Evolutionary conservation across 106 monocot species (phyloP).

Genomic region (Triglochin maritima): DNA sequence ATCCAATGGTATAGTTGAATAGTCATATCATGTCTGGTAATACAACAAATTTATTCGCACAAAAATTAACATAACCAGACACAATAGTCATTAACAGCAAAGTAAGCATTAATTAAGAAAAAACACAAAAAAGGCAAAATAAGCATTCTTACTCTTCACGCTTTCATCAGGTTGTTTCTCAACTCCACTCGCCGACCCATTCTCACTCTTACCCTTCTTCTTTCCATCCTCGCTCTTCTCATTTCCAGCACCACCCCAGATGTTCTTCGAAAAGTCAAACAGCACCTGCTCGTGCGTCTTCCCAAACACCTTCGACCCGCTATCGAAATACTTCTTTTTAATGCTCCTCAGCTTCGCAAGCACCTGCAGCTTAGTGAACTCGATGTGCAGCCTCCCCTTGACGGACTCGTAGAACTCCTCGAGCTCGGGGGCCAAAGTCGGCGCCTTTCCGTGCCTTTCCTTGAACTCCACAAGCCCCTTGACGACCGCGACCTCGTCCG

Average conservation of each 20-base stretch:
- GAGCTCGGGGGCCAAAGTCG: background rate
- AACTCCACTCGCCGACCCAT: background rate
- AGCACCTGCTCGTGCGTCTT: background rate
- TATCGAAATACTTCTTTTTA: background rate
- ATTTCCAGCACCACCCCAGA: background rate
- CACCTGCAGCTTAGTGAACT: background rate
- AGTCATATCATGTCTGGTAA: too few species aligned
- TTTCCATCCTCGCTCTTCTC: background rate
- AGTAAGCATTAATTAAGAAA: too few species aligned
- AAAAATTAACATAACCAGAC: too few species aligned
- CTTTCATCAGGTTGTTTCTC: too few species aligned
- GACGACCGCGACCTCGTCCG: background rate
- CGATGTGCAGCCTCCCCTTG: background rate
- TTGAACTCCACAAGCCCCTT: background rate
- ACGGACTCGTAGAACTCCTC: background rate
- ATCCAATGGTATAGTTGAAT: too few species aligned
- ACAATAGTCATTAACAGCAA: too few species aligned
- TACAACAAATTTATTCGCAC: too few species aligned
- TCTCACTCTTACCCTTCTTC: background rate
- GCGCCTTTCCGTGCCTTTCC: background rate
- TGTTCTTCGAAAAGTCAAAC: background rate
- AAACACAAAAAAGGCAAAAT: too few species aligned
- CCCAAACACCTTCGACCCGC: background rate
- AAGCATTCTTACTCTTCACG: too few species aligned
- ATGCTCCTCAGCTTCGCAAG: background rate